A percentile compares a stretch with the other conserved stretches of the same genome.
These are phyloP conservation scores for Amaranthus tricolor DNA, from an alignment of 179 eudicot species.

Conservation along the genomic window DNA sequence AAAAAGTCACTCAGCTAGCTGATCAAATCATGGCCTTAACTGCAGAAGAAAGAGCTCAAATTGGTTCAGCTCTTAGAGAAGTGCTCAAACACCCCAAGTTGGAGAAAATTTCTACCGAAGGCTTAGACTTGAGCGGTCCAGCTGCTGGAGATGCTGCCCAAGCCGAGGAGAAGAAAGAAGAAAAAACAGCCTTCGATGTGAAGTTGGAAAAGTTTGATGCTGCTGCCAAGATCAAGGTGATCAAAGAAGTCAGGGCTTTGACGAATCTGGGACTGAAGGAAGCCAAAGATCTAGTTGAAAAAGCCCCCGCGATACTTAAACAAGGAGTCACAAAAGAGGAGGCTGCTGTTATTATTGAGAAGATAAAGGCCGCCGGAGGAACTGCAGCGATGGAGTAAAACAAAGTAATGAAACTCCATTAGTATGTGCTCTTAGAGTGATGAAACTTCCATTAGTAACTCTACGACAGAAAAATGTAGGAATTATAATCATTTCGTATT, in stretches of 20 bases:
- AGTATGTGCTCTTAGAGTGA: background rate
- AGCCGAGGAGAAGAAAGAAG: constrained; percentile 68
- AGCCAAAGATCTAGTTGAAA: constrained; percentile 88
- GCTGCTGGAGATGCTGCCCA: constrained; percentile 44
- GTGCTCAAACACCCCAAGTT: constrained; percentile 69
- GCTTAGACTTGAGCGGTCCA: constrained; percentile 58
- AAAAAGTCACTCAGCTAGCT: constrained; percentile 71
- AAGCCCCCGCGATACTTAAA: constrained; percentile 69
- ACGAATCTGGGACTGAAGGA: constrained; percentile 84
- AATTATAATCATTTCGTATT: background rate
- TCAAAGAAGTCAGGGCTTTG: constrained; percentile 83
- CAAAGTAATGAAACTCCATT: background rate
- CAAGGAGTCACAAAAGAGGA: constrained; percentile 95
- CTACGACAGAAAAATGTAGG: background rate
- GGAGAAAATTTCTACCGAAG: constrained; percentile 62
- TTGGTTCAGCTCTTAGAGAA: constrained; percentile 62
- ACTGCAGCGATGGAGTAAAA: constrained; percentile 71
- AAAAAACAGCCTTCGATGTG: constrained; percentile 87
- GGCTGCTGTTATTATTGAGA: constrained; percentile 69
- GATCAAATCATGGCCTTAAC: constrained; percentile 67
- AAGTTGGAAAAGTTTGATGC: constrained; percentile 89
- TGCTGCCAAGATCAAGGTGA: constrained; percentile 85
- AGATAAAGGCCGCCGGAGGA: constrained; percentile 86
- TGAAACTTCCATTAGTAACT: background rate
- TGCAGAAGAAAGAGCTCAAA: constrained; percentile 73